Conservation (phyloP, 2,329 filamentous ascomycete genomes). For the Diplodia sapinea region DNA sequence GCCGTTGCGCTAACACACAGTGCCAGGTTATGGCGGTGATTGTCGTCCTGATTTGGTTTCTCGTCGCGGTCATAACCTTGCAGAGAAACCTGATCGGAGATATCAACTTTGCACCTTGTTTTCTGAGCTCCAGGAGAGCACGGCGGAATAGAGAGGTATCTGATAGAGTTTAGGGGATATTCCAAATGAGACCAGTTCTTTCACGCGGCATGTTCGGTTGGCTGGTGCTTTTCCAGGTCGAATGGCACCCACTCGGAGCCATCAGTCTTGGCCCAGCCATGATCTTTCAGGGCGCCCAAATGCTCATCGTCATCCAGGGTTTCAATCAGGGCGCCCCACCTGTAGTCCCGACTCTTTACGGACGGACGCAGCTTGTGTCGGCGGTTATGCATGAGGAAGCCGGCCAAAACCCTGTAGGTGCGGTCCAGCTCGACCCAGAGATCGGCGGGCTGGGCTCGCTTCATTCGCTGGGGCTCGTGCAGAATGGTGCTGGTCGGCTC, state of each 20-base stretch:
- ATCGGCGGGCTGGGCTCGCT: constrained; percentile 51
- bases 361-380: background rate
- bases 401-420: constrained; percentile 2
- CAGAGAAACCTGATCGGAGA: constrained; percentile 56
- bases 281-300: constrained; percentile 5
- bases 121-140: constrained; percentile 38
- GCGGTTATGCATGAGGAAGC: background rate
- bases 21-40: constrained; percentile 54
- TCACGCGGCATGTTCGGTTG: background rate
- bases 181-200: constrained; percentile 1
- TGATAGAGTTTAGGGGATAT: constrained; percentile 1
- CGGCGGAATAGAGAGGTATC: constrained; percentile 2
- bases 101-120: constrained; percentile 62
- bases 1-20: background rate
- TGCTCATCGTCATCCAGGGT: constrained; percentile 15
- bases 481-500: constrained; percentile 48
- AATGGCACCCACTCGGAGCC: constrained; percentile 1
- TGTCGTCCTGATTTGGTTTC: constrained; percentile 62
- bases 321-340: constrained; percentile 15
- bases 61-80: constrained; percentile 59
- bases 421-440: constrained; percentile 44
- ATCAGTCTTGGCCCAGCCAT: constrained; percentile 19
- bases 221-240: background rate
- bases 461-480: constrained; percentile 45
- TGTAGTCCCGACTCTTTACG: constrained; percentile 23